These are phyloP conservation scores for Anethum foeniculum DNA, from an alignment of 140 eudicot species.

Conservation along the genomic window DNA sequence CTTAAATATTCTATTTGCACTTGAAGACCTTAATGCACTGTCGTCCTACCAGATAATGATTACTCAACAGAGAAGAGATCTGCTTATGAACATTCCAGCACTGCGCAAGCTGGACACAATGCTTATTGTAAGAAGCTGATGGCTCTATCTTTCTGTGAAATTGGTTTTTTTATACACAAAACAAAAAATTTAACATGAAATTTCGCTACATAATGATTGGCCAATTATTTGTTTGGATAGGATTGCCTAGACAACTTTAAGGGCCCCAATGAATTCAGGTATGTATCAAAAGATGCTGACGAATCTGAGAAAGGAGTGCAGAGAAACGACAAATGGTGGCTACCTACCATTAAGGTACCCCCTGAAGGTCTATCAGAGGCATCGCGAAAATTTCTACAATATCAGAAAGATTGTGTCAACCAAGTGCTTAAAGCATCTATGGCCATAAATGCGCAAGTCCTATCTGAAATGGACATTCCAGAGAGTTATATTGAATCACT, in stretches of 20 bases:
- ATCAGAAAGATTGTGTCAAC: slow-evolving; percentile 48
- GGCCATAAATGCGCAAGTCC: slow-evolving; percentile 60
- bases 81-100: slow-evolving; percentile 63
- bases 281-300: slow-evolving; percentile 52
- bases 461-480: slow-evolving; percentile 56
- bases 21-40: not conserved
- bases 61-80: slow-evolving; percentile 66
- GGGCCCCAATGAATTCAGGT: slow-evolving; percentile 43
- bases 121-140: slow-evolving; percentile 58
- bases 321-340: slow-evolving; percentile 57
- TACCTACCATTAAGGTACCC: slow-evolving; percentile 52
- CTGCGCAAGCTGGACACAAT: slow-evolving; percentile 65
- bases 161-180: not conserved
- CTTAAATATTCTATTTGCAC: not conserved
- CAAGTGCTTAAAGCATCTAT: slow-evolving; percentile 60
- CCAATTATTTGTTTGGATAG: slow-evolving; percentile 21
- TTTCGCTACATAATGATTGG: not conserved
- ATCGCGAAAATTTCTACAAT: slow-evolving; percentile 43
- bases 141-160: not conserved
- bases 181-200: not conserved
- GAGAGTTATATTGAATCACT: slow-evolving; percentile 48
- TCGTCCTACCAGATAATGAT: slow-evolving; percentile 43
- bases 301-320: slow-evolving; percentile 49
- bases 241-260: slow-evolving; percentile 47
- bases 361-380: slow-evolving; percentile 52